Base-by-base conservation (phyloP, 2,329 filamentous ascomycete genomes). In the Amesomyces nigricolor region DNA sequence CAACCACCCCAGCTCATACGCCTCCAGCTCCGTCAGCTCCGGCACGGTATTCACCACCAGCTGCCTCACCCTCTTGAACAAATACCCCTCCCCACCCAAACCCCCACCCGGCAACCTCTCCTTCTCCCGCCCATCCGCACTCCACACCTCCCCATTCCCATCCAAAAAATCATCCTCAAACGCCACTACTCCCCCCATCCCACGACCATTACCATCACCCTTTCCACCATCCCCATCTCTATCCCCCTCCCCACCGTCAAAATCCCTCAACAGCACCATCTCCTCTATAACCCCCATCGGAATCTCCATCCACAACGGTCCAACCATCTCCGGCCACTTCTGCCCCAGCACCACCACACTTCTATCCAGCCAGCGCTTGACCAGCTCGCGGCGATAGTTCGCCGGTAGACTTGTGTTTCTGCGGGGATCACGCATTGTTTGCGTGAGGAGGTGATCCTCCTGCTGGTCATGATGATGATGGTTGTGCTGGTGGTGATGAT, bases 1-100 rank as follows among this genome's bases (percentile, higher is more conserved):
- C 35, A 17, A 3, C 47, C 16, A 17, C 29, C 48, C 47, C 14
- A 53, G 7, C 4, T 51, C 37, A 3, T 1, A 9, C 14, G 17
- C 29, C 40, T 47, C 30, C 26, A 44, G 3, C 50, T 8, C 6
- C 9, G 35, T 19, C 26, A 53, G 29, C 40, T 13, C 38, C 13
- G 42, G 47, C 37, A 39, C 44, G 1, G 47, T 30, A 17, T 53
- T 56, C 39, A 56, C 51, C 29, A 56, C 47, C 42, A 58, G 26
- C 47, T 56, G 47, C 30, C 47, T 14, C 13, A 58, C 19, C 30
- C 35, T 16, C 43, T 35, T 30, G 22, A 40, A 58, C 50, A 58
- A n/a, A 26, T 53, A 56, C 46, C 9, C 11, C 37, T 22, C 29
- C 19, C 37, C 38, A 5, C 37, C 19, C 5, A 14, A 17, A 5